Evolutionary conservation across 768 basidiomycete genomes (phyloP), one percentile per base, ranked within the genome.

Genomic region (Agrocybe praecox): DNA sequence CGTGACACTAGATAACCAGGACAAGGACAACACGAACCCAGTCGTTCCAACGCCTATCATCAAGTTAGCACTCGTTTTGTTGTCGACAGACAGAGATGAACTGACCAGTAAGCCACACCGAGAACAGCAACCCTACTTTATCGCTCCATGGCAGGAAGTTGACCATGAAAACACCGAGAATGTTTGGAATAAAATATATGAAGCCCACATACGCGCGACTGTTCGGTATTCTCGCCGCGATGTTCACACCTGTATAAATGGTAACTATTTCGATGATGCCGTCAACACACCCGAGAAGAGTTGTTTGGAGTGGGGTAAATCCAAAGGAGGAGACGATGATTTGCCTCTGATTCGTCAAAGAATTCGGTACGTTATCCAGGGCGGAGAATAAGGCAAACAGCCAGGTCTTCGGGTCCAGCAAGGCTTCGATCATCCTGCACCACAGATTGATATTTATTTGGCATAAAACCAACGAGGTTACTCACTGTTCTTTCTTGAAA

Each of bases 401-500:
- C 88, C 88, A 90, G 0, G 87, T 88, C 69, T 90, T 91, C 0
- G 85, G 82, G 62, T 91, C 89, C 0, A 67, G 57, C 4, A 90
- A 71, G 0, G 88, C 85, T 65, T 91, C 89, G 19, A 83, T 78
- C 77, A 91, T 80, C 68, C 88, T 89, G 63, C 33, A 36, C 14
- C 32, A 26, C 22, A 18, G 34, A 26, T 48, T n/a, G 45, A 49
- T 17, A 29, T 24, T 42, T 32, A 15, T 7, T 21, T 15, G 6
- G 19, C 17, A 45, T n/a, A 18, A 49, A 36, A 29, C 18, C 19
- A 17, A 21, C 7, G 26, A 12, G n/a, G 14, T 29, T 42, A 78
- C 87, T 59, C 53, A 90, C 89, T 92, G 90, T 34, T 90, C 87
- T 52, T 77, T 83, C 74, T 92, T 92, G 73, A 89, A 92, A 51